Percentiles rank a stretch among this genome's conserved stretches.
Conservation (phyloP, 305 asterid species). For the Fraxinus angustifolia region DNA sequence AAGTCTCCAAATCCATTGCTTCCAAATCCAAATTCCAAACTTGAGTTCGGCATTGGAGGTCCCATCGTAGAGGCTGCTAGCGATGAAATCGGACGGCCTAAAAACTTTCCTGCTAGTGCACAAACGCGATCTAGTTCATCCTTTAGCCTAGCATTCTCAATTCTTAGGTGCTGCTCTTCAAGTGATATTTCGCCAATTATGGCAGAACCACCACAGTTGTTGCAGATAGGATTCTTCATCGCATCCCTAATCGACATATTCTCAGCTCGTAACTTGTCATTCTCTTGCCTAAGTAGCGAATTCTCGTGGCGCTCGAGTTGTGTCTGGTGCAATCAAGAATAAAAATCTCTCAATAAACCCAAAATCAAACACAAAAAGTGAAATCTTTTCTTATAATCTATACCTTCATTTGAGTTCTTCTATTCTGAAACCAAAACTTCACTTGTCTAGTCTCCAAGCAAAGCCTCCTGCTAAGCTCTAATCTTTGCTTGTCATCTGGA, state of each 20-base stretch:
- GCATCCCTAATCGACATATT: slow-evolving; percentile 86
- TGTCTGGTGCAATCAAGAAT: slow-evolving; percentile 47
- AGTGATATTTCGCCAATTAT: slow-evolving; percentile 69
- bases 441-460: slow-evolving; percentile 85
- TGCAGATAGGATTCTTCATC: slow-evolving; percentile 76
- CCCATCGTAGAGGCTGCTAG: slow-evolving; percentile 29
- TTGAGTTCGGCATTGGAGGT: slow-evolving; percentile 56
- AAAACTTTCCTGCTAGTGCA: slow-evolving; percentile 69
- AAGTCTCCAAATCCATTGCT: slow-evolving; percentile 49
- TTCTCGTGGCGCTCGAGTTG: slow-evolving; percentile 92
- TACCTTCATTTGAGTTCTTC: slow-evolving; percentile 97
- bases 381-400: not conserved
- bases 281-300: slow-evolving; percentile 74
- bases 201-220: slow-evolving; percentile 84
- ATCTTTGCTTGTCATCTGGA: slow-evolving; percentile 85
- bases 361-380: not conserved
- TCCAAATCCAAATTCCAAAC: slow-evolving; percentile 72
- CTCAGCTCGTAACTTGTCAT: slow-evolving; percentile 81
- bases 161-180: slow-evolving; percentile 79
- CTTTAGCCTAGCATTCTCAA: slow-evolving; percentile 73
- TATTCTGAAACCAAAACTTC: slow-evolving; percentile 90
- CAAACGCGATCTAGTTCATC: slow-evolving; percentile 84
- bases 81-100: slow-evolving; percentile 67
- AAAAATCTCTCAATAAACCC: not conserved
- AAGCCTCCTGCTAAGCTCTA: slow-evolving; percentile 79